Evolutionary conservation across 2,329 filamentous ascomycete species (phyloP).

Genomic region (Canariomyces notabilis): DNA sequence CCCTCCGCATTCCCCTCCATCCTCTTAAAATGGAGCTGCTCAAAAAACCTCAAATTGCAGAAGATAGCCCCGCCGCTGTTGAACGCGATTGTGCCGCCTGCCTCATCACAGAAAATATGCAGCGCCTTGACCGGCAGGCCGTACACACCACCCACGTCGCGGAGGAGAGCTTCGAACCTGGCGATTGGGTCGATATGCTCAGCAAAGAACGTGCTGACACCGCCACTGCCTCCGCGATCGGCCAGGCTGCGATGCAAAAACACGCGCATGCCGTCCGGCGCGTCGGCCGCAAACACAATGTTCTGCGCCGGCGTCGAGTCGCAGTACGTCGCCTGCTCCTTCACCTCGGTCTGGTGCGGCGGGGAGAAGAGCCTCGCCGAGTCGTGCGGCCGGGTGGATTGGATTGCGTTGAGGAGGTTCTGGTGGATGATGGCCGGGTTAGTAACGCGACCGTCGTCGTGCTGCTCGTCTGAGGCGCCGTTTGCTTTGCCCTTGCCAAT

Average conservation of each 20-base stretch:
- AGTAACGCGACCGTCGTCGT: constrained; percentile 51
- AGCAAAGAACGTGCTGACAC: constrained; percentile 57
- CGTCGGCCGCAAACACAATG: constrained; percentile 64
- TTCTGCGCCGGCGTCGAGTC: constrained; percentile 71
- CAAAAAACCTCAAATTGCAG: constrained; percentile 86
- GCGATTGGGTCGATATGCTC: constrained; percentile 59
- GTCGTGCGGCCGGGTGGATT: constrained; percentile 71
- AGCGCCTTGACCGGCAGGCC: constrained; percentile 61
- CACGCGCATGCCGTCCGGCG: constrained; percentile 67
- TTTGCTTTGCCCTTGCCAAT: no score
- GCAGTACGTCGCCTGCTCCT: constrained; percentile 82
- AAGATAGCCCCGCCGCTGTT: constrained; percentile 84
- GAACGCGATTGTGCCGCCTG: constrained; percentile 83
- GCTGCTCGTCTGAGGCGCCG: no score
- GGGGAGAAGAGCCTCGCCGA: constrained; percentile 68
- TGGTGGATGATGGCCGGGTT: constrained; percentile 59
- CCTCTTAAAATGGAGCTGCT: constrained; percentile 64
- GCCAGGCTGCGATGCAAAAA: constrained; percentile 58
- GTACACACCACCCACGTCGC: constrained; percentile 68
- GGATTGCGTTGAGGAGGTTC: constrained; percentile 72
- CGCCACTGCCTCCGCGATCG: no score
- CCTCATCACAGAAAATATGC: constrained; percentile 82
- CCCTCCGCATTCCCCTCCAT: constrained; percentile 39
- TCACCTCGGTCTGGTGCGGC: constrained; percentile 66
- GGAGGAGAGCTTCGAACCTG: constrained; percentile 63